These are phyloP conservation scores for Jasminum sambac DNA, from an alignment of 257 asterid species.

Conservation along the genomic window DNA sequence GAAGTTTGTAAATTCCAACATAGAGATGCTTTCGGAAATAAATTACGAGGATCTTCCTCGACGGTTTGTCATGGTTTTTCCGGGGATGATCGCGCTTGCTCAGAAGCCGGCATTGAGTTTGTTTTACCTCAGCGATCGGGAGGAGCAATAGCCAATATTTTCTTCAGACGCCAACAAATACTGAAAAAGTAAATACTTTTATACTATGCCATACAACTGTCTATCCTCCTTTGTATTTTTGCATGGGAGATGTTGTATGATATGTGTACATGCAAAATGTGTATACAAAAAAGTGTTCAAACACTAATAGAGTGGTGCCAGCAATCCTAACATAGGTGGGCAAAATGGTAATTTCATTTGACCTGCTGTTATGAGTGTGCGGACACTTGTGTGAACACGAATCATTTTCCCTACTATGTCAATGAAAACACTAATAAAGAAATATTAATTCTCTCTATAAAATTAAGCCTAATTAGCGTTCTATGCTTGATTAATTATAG, in stretches of 20 bases:
- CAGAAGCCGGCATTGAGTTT: slow-evolving; percentile 30
- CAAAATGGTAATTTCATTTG: too few relatives aligned
- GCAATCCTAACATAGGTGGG: too few relatives aligned
- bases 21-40: slow-evolving; percentile 29
- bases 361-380: too few relatives aligned
- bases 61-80: slow-evolving; percentile 49
- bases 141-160: slow-evolving; percentile 20
- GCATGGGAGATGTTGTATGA: too few relatives aligned
- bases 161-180: slow-evolving; percentile 33
- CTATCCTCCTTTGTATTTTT: too few relatives aligned
- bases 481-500: slow-evolving; percentile 16
- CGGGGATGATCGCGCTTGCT: slow-evolving; percentile 48
- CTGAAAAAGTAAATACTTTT: slow-evolving; percentile 33
- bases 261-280: too few relatives aligned
- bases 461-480: not conserved
- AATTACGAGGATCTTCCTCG: slow-evolving; percentile 37
- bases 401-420: too few relatives aligned
- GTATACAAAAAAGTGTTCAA: too few relatives aligned
- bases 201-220: not conserved
- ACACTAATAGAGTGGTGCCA: too few relatives aligned
- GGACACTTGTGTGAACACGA: too few relatives aligned
- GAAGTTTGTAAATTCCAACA: slow-evolving; percentile 34
- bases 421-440: too few relatives aligned
- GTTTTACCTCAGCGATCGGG: slow-evolving; percentile 23
- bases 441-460: not conserved